Evolutionary conservation across 768 basidiomycete species (phyloP), one percentile per base, ranked within the genome.

Genomic region (Lentinus brumalis): DNA sequence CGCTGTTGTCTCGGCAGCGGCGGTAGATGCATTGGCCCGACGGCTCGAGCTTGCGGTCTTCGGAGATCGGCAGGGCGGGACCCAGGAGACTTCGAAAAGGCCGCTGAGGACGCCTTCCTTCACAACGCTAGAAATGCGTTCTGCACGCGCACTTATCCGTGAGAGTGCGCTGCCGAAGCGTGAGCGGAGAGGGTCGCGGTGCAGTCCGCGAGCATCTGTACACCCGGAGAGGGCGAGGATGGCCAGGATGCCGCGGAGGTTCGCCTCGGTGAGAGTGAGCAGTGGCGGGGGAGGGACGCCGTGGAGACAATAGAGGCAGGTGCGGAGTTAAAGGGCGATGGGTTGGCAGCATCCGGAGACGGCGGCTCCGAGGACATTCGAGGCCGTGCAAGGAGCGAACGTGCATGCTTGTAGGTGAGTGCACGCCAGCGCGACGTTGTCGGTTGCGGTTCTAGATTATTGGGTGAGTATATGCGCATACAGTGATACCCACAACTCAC

Each of bases 391-490:
- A 72, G 64, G 30, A 67, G 42, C 2, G 61, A 62, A 30, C 71
- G 72, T 12, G 72, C 64, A 38, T 75, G 69, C 54, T 61, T 66
- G 56, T 75, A 72, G 3, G 74, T 75, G 49, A 76, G 69, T 1
- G 71, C 73, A 38, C 75, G 71, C 75, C 75, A 76, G 18, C 74
- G 71, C 12, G 75, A 71, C 26, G 73, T 70, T 6, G 71, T 74
- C n/a, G 74, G 69, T 57, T 74, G 74, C 0, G 73, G 72, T 64
- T 76, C 75, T 76, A 64, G 41, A 41, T 8, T 21, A 32, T 7
- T 26, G 29, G 14, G 18, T 46, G 35, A 18, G 38, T 29, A 18
- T 14, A 38, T 44, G 21, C 21, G 5, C 40, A 51, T 14, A 31
- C 50, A 35, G 51, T 61, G 29, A 49, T 12, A 42, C 15, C 5